Conservation (phyloP, 2,329 filamentous ascomycete genomes). For the Penicillium olsonii region DNA sequence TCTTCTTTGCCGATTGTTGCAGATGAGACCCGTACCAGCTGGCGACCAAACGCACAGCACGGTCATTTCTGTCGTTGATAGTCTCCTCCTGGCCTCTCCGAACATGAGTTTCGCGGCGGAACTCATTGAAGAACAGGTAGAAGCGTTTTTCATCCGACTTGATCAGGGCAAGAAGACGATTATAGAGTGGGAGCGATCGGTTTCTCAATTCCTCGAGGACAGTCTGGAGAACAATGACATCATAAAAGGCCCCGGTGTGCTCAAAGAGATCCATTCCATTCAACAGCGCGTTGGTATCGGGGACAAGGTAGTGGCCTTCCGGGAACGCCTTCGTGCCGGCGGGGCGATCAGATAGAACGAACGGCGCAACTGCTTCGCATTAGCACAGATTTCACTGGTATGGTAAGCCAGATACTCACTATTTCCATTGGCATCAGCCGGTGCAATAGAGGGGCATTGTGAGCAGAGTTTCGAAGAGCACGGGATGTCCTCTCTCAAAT, state of each 20-base stretch:
- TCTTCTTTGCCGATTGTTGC: conserved; percentile 57
- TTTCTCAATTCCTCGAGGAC: conserved; percentile 96
- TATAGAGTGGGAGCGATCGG: conserved; percentile 90
- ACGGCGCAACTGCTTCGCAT: conserved; percentile 65
- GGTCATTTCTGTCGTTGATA: conserved; percentile 96
- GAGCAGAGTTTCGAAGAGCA: conserved; percentile 91
- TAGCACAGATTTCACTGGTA: conserved; percentile 15
- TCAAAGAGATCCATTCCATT: conserved; percentile 98
- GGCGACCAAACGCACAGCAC: conserved; percentile 81
- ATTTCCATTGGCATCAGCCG: conserved; percentile 75
- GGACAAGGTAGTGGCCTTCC: conserved; percentile 88
- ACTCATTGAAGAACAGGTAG: conserved; percentile 99
- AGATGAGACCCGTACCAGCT: conserved; percentile 90
- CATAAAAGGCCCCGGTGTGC: conserved; percentile 85
- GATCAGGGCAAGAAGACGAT: conserved; percentile 83
- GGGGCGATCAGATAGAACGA: conserved; percentile 85
- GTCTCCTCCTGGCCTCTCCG: conserved; percentile 73
- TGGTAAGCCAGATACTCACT: conserved; percentile 49
- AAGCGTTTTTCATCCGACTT: conserved; percentile 97
- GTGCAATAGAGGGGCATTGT: conserved; percentile 71
- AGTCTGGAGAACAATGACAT: conserved; percentile 94
- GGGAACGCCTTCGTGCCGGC: conserved; percentile 80
- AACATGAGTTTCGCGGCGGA: conserved; percentile 87
- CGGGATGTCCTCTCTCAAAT: conserved; percentile 93
- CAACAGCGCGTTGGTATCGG: conserved; percentile 93